phyloP scores from a whole-genome alignment of 345 rosid genomes.

The Streptanthus diversifolius region DNA sequence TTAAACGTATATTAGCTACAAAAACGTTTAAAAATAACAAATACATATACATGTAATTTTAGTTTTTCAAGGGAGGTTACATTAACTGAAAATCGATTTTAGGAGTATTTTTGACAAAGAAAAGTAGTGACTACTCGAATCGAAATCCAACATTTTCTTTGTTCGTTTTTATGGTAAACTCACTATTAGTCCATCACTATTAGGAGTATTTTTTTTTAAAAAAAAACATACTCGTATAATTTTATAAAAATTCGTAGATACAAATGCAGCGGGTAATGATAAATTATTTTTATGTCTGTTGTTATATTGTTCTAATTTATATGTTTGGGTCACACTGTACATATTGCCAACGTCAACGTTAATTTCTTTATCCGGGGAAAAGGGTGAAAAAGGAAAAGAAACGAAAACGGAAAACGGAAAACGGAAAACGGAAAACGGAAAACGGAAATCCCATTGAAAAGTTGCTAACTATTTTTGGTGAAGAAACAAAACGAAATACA shows the following conservation, averaged over 20 bases:
- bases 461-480: conserved; percentile 9
- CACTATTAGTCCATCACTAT: neutral
- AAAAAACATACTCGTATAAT: neutral
- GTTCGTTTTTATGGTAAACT: neutral
- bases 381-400: neutral
- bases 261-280: neutral
- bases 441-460: conserved; percentile 26
- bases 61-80: no score
- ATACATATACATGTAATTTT: neutral
- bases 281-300: neutral
- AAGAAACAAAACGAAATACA: neutral
- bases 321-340: neutral
- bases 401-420: conserved; percentile 33
- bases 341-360: conserved; percentile 13
- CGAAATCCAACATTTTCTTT: neutral
- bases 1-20: neutral
- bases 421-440: conserved; percentile 24
- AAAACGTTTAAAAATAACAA: no score
- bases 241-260: neutral
- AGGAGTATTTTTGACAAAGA: neutral
- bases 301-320: neutral
- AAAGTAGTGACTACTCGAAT: neutral
- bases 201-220: neutral
- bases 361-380: conserved; percentile 9
- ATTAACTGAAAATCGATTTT: neutral